Conservation (phyloP, 2,329 filamentous ascomycete genomes). For the Tolypocladium ovalisporum region DNA sequence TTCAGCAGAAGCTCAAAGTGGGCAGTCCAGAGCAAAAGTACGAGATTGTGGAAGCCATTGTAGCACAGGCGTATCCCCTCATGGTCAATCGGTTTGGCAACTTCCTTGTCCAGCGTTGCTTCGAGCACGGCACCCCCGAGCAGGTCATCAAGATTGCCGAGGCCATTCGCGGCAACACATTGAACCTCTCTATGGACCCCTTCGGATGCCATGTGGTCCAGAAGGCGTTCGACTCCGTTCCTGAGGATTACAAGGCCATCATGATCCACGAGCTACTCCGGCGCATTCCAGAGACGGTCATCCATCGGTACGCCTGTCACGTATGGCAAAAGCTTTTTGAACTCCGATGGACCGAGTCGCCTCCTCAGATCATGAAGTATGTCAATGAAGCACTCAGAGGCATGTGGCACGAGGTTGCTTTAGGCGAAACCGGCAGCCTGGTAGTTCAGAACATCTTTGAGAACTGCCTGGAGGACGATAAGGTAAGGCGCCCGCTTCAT, state of each 20-base stretch:
- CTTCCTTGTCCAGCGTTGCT: conserved; percentile 96
- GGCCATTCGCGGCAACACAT: conserved; percentile 84
- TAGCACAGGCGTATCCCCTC: conserved; percentile 83
- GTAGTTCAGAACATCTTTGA: conserved; percentile 99
- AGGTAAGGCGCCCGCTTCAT: conserved; percentile 46
- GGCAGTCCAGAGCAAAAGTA: conserved; percentile 92
- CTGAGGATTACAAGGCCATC: conserved; percentile 93
- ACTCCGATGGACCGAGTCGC: conserved; percentile 86
- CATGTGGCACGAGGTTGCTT: conserved; percentile 98
- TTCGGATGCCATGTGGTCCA: conserved; percentile 98
- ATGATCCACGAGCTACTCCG: conserved; percentile 98
- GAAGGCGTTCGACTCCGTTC: conserved; percentile 96
- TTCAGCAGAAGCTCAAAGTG: conserved; percentile 98
- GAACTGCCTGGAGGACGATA: conserved; percentile 97
- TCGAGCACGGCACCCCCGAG: conserved; percentile 91
- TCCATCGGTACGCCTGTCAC: conserved; percentile 96
- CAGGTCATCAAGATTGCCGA: conserved; percentile 93
- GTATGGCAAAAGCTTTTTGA: conserved; percentile 99
- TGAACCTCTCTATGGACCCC: conserved; percentile 94
- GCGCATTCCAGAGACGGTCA: conserved; percentile 92
- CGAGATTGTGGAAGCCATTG: conserved; percentile 93
- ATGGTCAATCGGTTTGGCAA: conserved; percentile 99
- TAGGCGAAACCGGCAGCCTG: conserved; percentile 93
- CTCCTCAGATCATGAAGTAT: conserved; percentile 96
- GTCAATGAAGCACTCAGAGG: conserved; percentile 91